A percentile compares a stretch with the other conserved stretches of the same genome.
phyloP scores from a whole-genome alignment of 163 green algal genomes.

The Scenedesmus sp. region DNA sequence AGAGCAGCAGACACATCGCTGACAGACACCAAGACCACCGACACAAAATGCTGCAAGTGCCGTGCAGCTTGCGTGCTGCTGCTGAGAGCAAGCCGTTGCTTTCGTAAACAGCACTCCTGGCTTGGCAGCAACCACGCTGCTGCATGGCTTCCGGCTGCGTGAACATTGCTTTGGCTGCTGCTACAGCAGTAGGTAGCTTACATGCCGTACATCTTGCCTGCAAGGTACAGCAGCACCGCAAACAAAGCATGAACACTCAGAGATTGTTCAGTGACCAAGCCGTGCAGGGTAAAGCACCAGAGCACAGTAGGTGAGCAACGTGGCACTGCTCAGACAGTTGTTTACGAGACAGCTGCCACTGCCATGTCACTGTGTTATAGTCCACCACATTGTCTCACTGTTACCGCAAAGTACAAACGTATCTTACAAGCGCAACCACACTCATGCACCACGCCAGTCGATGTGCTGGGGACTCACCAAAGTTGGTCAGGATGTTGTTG shows the following conservation, averaged over 20 bases:
- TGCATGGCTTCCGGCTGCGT: neutral
- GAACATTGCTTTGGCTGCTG: constrained; percentile 2
- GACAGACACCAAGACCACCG: neutral
- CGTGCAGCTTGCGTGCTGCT: neutral
- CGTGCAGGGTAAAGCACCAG: too few species aligned
- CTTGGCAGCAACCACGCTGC: constrained; percentile 9
- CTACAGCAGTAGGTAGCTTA: constrained; percentile 26
- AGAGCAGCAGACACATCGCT: neutral
- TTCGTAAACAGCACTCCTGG: neutral
- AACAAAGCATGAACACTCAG: neutral
- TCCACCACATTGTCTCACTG: too few species aligned
- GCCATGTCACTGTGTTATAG: too few species aligned
- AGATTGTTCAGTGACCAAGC: too few species aligned
- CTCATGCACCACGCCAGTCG: neutral
- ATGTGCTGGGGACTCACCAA: constrained; percentile 54
- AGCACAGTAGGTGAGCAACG: too few species aligned
- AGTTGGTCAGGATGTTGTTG: constrained; percentile 95
- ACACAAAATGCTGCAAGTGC: neutral
- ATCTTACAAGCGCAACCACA: neutral
- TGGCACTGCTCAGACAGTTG: too few species aligned
- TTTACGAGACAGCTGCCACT: too few species aligned
- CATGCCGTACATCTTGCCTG: constrained; percentile 53
- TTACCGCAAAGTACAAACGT: too few species aligned
- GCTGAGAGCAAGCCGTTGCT: neutral
- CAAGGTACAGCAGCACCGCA: neutral